Conservation (phyloP, 495 filamentous ascomycete genomes). For the Emericellopsis terricola region DNA sequence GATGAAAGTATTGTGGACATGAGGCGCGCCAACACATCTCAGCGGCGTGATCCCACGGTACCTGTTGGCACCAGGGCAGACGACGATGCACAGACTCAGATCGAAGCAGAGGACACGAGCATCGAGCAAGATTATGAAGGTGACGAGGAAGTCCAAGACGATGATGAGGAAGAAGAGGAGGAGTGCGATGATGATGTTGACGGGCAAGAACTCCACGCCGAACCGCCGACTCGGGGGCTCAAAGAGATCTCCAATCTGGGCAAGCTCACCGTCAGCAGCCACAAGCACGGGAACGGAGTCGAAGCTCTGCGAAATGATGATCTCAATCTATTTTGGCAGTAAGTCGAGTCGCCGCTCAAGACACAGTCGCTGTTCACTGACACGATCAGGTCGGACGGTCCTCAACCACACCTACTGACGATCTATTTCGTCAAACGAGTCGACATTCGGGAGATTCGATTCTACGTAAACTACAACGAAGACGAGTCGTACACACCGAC, state of each 20-base stretch:
- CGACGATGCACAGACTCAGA: conserved; percentile 1
- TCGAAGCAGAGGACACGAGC: conserved; percentile 1
- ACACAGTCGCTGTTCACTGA: neutral
- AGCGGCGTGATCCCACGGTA: too few relatives aligned
- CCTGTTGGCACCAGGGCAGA: too few relatives aligned
- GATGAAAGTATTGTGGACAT: conserved; percentile 1
- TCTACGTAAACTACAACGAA: conserved; percentile 76
- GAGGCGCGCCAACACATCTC: conserved; percentile 1
- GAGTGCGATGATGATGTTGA: neutral
- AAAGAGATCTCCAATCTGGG: conserved; percentile 92
- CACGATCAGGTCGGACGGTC: conserved; percentile 59
- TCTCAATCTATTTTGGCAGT: conserved; percentile 78
- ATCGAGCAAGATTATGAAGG: conserved; percentile 4
- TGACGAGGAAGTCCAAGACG: conserved; percentile 8
- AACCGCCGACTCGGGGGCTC: conserved; percentile 32
- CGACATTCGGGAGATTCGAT: conserved; percentile 59
- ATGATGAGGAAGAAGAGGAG: conserved; percentile 2
- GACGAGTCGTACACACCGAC: conserved; percentile 98
- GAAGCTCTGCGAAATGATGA: conserved; percentile 68
- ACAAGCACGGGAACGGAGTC: conserved; percentile 82
- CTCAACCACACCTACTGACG: conserved; percentile 84
- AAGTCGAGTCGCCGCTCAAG: conserved; percentile 8
- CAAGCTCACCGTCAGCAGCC: conserved; percentile 78
- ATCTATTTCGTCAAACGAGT: conserved; percentile 93
- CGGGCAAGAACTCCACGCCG: conserved; percentile 2